phyloP scores from a whole-genome alignment of 257 asterid genomes.

The Knoxia roxburghii region DNA sequence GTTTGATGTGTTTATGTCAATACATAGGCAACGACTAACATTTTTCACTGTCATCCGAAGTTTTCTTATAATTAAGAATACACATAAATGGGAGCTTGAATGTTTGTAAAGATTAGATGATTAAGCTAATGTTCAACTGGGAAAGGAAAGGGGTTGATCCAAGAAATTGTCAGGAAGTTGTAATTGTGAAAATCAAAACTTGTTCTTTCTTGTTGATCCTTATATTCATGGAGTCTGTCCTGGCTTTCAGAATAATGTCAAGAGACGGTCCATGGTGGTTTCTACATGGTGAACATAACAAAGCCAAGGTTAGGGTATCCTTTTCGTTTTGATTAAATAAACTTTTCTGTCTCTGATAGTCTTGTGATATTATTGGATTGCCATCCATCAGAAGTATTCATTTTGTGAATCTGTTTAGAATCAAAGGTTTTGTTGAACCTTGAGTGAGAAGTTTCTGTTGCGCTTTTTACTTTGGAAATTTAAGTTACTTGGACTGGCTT shows the following conservation, averaged over 20 bases:
- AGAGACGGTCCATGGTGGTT: slow-evolving; percentile 93
- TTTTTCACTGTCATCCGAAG: no score
- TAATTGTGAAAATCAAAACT: neutral
- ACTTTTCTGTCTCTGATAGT: neutral
- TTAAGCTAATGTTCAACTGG: neutral
- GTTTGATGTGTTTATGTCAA: no score
- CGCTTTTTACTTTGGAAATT: no score
- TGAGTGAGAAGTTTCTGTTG: no score
- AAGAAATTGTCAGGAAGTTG: neutral
- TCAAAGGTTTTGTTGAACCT: neutral
- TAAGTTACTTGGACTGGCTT: no score
- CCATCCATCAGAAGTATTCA: neutral
- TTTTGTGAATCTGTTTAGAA: neutral
- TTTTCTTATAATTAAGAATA: no score
- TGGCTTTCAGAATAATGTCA: slow-evolving; percentile 50
- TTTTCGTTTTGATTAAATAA: neutral
- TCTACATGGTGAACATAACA: slow-evolving; percentile 47
- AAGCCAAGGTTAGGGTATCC: slow-evolving; percentile 39
- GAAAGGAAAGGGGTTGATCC: neutral
- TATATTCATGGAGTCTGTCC: neutral
- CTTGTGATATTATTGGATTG: neutral
- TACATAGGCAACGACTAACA: no score
- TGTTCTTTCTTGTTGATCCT: neutral
- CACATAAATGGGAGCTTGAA: no score
- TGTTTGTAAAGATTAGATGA: neutral